Percentiles rank a stretch among this genome's conserved stretches.
phyloP scores from a whole-genome alignment of 495 filamentous ascomycete species.

The Margaritispora aquatica region DNA sequence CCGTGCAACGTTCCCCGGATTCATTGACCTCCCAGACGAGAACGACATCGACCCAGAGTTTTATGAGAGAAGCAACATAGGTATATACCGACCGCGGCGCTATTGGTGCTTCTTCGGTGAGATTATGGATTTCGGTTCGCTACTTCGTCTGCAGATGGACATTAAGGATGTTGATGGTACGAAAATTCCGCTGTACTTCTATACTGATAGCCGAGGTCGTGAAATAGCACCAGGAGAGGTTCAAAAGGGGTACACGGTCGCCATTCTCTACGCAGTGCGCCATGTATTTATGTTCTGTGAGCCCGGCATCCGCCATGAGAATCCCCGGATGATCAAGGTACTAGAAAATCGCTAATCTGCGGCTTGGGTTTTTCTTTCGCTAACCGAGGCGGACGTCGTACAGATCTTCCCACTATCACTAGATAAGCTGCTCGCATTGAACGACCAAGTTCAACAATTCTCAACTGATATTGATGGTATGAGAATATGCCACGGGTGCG shows the following conservation, averaged over 20 bases:
- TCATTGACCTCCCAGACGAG: not conserved
- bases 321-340: conserved; percentile 28
- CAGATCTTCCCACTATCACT: conserved; percentile 29
- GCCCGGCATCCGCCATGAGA: conserved; percentile 25
- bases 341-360: not conserved
- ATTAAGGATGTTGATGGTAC: conserved; percentile 23
- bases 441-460: conserved; percentile 25
- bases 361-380: not conserved
- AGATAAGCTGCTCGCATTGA: conserved; percentile 25
- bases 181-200: conserved; percentile 25
- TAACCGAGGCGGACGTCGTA: not conserved
- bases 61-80: not conserved
- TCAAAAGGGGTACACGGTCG: conserved; percentile 27
- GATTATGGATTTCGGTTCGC: conserved; percentile 22
- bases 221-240: conserved; percentile 22
- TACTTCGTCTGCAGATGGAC: conserved; percentile 23
- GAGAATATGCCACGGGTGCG: conserved; percentile 24
- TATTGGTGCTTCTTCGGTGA: conserved; percentile 32
- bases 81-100: conserved; percentile 14
- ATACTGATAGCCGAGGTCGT: conserved; percentile 24
- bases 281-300: conserved; percentile 23
- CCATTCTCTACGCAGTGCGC: conserved; percentile 28
- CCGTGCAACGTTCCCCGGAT: not conserved
- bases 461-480: conserved; percentile 21
- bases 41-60: not conserved